Conservation (phyloP, 306 rosid genomes). For the Ammopiptanthus mongolicus region DNA sequence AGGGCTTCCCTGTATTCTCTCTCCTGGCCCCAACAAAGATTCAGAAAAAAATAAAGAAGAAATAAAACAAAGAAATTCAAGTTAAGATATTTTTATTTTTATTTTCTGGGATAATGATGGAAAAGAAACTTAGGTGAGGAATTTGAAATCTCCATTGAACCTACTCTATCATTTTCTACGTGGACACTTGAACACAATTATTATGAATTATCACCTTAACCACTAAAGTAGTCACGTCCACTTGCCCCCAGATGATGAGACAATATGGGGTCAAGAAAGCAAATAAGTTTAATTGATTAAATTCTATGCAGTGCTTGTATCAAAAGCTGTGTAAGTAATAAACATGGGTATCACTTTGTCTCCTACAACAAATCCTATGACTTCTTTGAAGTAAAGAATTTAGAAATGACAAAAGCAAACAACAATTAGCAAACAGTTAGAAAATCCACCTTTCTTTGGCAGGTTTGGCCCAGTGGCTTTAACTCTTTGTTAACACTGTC, state of each 20-base stretch:
- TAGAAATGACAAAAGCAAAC: slow-evolving; percentile 15
- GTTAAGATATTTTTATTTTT: neutral
- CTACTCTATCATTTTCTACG: slow-evolving; percentile 11
- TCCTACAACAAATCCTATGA: slow-evolving; percentile 22
- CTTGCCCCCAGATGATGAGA: slow-evolving; percentile 9
- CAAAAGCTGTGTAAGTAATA: slow-evolving; percentile 37
- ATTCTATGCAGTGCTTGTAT: slow-evolving; percentile 14
- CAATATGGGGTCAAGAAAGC: slow-evolving; percentile 33
- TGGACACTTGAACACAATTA: slow-evolving; percentile 27
- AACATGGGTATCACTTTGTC: slow-evolving; percentile 24
- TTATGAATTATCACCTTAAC: slow-evolving; percentile 24
- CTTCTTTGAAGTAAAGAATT: slow-evolving; percentile 1
- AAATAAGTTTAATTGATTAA: slow-evolving; percentile 20
- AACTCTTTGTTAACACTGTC: slow-evolving; percentile 92
- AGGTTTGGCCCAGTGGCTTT: slow-evolving; percentile 91
- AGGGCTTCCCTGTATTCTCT: slow-evolving; percentile 92
- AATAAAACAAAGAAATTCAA: neutral
- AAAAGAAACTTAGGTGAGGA: slow-evolving; percentile 17
- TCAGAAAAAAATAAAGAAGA: neutral
- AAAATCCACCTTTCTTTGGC: slow-evolving; percentile 80
- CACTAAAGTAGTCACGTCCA: slow-evolving; percentile 22
- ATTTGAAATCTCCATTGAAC: neutral
- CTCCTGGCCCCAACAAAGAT: slow-evolving; percentile 43
- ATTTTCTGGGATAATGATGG: neutral
- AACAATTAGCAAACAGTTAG: neutral